These are phyloP conservation scores for Zygnema cylindricum DNA, from an alignment of 139 green algal species.

Conservation along the genomic window DNA sequence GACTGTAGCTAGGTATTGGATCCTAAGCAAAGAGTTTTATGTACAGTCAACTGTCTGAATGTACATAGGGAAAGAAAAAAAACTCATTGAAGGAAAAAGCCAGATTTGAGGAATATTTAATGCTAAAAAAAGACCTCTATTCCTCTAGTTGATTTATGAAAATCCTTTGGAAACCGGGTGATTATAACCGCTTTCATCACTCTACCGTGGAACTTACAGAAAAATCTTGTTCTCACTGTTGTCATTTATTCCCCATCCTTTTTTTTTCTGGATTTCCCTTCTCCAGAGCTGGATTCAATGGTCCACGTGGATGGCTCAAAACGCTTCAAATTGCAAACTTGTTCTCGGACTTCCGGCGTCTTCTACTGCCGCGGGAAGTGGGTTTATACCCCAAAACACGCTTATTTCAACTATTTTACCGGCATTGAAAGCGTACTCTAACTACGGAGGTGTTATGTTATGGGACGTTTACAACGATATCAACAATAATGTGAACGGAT, in stretches of 20 bases:
- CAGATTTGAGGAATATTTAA: neutral
- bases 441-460: conserved; percentile 28
- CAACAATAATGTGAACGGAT: conserved; percentile 15
- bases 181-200: too few relatives aligned
- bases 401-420: neutral
- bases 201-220: too few relatives aligned
- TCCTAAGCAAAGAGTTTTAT: too few relatives aligned
- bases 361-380: neutral
- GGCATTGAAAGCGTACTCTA: neutral
- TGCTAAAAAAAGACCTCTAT: neutral
- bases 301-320: neutral
- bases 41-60: too few relatives aligned
- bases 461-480: neutral
- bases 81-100: too few relatives aligned
- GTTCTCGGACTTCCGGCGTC: neutral
- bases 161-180: too few relatives aligned
- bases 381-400: neutral
- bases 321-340: neutral
- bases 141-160: neutral
- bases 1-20: too few relatives aligned
- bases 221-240: too few relatives aligned
- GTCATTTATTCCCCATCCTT: too few relatives aligned
- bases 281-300: conserved; percentile 11
- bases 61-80: too few relatives aligned
- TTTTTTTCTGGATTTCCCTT: too few relatives aligned